Evolutionary conservation across 257 asterid species (phyloP), one percentile per base, ranked within the genome.

Genomic region (Plantago elongata): DNA sequence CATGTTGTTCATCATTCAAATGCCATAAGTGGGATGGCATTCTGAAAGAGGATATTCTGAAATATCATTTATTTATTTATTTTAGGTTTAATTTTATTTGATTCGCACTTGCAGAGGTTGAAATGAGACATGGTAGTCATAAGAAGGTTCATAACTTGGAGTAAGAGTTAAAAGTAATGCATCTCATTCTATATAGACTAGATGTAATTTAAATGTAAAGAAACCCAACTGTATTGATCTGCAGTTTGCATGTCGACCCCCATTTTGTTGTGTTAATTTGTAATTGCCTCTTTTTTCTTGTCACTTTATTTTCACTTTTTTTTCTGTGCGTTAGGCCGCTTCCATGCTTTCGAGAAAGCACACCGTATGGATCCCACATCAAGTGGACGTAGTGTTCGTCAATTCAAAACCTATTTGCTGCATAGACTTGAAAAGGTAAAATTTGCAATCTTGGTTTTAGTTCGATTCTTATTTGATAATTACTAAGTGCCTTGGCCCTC

Each of bases 311-410:
- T 9, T 0, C n/a, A 52, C 0, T 50, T 34, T 55, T 34, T 55
- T 29, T 45, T 65, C 61, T 15, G 54, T 69, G 57, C 48, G 68
- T 63, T 67, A 93, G 99, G 99, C 64, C 97, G 96, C 66, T 89
- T 87, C 77, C 94, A 85, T 79, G 99, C 99, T 45, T 87, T 93
- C 48, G 97, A 93, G 81, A 93, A 82, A 77, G 95, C 97, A 69
- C 97, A 93, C 67, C 73, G 82, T 73, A 80, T 83, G 96, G 97
- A 93, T 69, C 83, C 78, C 29, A 79, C 75, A 54, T 93, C 99
- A 74, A 82, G 69, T 68, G 99, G 99, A 17, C 81, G 96, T 51
- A 97, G 99, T 61, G 94, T 93, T 79, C 91, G 97, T 34, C 99
- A 93, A 72, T 89, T 93, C 74, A 89, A 89, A 83, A 93, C 99